Conservation (phyloP, 2,329 filamentous ascomycete species). For the Fusarium nygamai region DNA sequence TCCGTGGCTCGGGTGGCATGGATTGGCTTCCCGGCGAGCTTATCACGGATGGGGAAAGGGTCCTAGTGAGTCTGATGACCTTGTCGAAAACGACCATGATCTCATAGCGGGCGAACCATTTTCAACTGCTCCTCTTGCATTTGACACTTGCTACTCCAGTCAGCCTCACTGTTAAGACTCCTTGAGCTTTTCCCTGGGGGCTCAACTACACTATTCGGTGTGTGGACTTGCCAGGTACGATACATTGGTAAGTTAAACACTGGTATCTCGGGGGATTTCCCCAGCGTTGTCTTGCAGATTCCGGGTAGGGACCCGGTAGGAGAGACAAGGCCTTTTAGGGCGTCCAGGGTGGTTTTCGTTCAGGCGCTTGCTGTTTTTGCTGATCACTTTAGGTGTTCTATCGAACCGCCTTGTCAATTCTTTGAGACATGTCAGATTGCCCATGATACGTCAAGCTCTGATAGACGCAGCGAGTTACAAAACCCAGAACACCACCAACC, state of each 20-base stretch:
- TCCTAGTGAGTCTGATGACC: conserved; percentile 5
- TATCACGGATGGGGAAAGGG: conserved; percentile 4
- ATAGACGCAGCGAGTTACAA: conserved; percentile 20
- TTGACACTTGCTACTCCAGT: conserved; percentile 6
- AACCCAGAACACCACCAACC: neutral
- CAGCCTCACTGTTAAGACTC: conserved; percentile 27
- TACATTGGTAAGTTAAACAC: neutral
- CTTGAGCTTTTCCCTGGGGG: neutral
- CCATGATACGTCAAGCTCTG: neutral
- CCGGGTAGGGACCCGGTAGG: conserved; percentile 23
- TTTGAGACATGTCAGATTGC: conserved; percentile 4
- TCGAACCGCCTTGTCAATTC: conserved; percentile 6
- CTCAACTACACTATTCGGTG: neutral
- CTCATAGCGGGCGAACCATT: conserved; percentile 20
- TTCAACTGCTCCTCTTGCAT: neutral
- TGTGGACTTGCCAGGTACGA: conserved; percentile 5
- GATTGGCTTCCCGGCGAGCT: conserved; percentile 9
- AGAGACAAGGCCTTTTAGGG: conserved; percentile 21
- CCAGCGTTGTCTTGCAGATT: conserved; percentile 13
- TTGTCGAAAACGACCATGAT: conserved; percentile 1
- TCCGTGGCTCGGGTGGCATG: conserved; percentile 12
- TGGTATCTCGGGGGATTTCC: conserved; percentile 14
- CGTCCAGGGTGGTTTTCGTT: conserved; percentile 16
- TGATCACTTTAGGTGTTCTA: neutral
- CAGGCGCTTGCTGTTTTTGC: neutral